Percentiles rank a stretch among this genome's conserved stretches.
These are phyloP conservation scores for Tylopilus sp. DNA, from an alignment of 768 basidiomycete species.

Conservation along the genomic window DNA sequence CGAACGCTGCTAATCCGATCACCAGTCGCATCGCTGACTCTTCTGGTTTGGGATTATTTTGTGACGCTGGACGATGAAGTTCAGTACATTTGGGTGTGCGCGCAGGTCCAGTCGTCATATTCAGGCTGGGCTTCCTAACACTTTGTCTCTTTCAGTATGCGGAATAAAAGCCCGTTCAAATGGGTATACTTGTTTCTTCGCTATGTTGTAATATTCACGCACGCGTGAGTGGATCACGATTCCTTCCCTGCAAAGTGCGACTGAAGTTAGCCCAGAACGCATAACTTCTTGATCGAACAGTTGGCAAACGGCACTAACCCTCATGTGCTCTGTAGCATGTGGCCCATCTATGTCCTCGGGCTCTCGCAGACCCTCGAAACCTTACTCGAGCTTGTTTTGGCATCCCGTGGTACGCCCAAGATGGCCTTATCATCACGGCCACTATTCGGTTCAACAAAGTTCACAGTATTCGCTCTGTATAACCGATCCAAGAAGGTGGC, in stretches of 20 bases:
- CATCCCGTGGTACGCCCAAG: constrained; percentile 8
- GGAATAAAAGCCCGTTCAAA: constrained; percentile 19
- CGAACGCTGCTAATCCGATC: background rate
- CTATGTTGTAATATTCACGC: constrained; percentile 19
- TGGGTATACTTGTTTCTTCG: constrained; percentile 31
- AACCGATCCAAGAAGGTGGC: constrained; percentile 12
- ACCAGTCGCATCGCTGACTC: constrained; percentile 10
- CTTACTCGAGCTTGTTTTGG: background rate
- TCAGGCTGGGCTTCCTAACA: background rate
- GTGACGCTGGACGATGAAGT: constrained; percentile 19
- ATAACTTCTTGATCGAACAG: background rate
- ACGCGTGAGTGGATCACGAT: constrained; percentile 12
- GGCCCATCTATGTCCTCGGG: background rate
- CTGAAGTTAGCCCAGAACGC: background rate
- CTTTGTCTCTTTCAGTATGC: constrained; percentile 19
- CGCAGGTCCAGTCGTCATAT: background rate
- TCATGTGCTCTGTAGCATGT: background rate
- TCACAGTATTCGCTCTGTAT: constrained; percentile 19
- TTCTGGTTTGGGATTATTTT: constrained; percentile 14
- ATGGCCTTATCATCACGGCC: background rate
- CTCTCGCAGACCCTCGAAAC: background rate
- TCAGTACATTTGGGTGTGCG: constrained; percentile 24
- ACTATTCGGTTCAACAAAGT: background rate
- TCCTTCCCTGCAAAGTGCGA: background rate
- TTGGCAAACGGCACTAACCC: constrained; percentile 11